These are phyloP conservation scores for Anisodus tanguticus DNA, from an alignment of 257 asterid genomes.

Conservation along the genomic window DNA sequence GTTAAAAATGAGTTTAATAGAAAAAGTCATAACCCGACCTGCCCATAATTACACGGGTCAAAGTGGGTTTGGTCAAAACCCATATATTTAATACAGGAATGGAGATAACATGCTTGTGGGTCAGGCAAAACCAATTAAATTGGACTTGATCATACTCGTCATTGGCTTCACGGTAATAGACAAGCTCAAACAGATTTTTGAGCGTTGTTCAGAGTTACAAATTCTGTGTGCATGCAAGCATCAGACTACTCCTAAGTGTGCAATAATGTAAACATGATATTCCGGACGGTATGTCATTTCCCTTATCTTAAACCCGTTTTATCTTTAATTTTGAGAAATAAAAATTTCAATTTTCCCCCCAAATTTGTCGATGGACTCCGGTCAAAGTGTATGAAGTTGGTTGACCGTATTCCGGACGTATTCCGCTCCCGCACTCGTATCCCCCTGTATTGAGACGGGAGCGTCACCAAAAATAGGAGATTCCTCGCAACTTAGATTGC, in stretches of 20 bases:
- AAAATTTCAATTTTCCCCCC: no score
- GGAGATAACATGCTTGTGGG: background rate
- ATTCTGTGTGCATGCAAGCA: background rate
- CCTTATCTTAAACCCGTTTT: no score
- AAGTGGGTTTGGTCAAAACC: background rate
- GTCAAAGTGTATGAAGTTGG: no score
- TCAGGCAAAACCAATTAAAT: background rate
- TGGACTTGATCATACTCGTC: background rate
- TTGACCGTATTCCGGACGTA: no score
- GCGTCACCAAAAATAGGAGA: no score
- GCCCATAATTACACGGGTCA: background rate
- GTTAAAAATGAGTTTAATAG: constrained; percentile 1
- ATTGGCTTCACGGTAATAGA: background rate
- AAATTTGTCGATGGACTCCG: no score
- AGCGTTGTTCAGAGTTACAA: background rate
- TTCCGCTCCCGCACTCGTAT: no score
- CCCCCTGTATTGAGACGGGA: no score
- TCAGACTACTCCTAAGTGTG: background rate
- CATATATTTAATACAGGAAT: background rate
- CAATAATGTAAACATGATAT: background rate
- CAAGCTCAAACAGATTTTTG: background rate
- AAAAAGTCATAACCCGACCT: background rate
- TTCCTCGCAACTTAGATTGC: no score
- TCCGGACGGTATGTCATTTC: background rate
- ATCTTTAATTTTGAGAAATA: no score